Evolutionary conservation across 768 basidiomycete species (phyloP).

Genomic region (Asterophora lycoperdoides): DNA sequence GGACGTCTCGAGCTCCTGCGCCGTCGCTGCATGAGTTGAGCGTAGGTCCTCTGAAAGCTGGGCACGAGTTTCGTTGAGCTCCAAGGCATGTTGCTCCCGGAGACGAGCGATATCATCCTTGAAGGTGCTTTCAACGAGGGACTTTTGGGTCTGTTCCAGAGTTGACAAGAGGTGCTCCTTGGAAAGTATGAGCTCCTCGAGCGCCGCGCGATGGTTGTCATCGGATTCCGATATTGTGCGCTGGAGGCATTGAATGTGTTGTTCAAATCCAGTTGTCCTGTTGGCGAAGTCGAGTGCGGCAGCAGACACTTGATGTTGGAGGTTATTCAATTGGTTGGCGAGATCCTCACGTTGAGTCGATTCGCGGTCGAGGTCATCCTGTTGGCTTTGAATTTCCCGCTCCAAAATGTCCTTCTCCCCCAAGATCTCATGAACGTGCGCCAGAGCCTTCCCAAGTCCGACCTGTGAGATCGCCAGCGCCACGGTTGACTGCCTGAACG

Average conservation of each 20-base stretch:
- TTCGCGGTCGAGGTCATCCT: constrained; percentile 7
- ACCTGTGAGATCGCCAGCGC: constrained; percentile 24
- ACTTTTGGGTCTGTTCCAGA: constrained; percentile 22
- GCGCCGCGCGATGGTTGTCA: constrained; percentile 20
- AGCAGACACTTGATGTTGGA: constrained; percentile 14
- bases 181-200: constrained; percentile 24
- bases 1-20: constrained; percentile 28
- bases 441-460: constrained; percentile 8
- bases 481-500: constrained; percentile 17
- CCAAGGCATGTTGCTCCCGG: constrained; percentile 32
- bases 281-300: constrained; percentile 14
- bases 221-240: constrained; percentile 15
- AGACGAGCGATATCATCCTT: constrained; percentile 28
- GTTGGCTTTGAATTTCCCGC: constrained; percentile 2
- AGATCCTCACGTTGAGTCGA: constrained; percentile 2
- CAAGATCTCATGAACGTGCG: neutral
- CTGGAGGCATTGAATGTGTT: constrained; percentile 19
- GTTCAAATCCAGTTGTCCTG: constrained; percentile 20
- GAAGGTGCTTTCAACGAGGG: constrained; percentile 19
- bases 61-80: constrained; percentile 31
- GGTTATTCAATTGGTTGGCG: constrained; percentile 9
- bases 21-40: constrained; percentile 28
- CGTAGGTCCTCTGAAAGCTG: constrained; percentile 35
- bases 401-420: constrained; percentile 10
- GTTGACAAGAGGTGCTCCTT: constrained; percentile 25